Conservation (phyloP, 2,329 filamentous ascomycete species). For the Pyrenophora seminiperda region DNA sequence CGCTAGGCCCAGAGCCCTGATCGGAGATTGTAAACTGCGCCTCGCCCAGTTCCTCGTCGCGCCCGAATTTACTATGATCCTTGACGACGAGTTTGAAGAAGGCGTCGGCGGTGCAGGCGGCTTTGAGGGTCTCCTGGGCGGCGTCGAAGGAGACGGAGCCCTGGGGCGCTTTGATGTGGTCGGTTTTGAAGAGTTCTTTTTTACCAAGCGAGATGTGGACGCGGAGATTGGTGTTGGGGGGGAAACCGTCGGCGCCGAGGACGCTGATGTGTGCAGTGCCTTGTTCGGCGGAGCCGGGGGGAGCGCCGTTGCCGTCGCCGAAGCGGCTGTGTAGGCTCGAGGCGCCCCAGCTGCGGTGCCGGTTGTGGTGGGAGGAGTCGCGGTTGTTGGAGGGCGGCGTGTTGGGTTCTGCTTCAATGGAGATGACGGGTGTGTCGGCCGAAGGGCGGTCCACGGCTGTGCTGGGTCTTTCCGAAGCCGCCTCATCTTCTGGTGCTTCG, state of each 20-base stretch:
- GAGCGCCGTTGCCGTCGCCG: conserved; percentile 47
- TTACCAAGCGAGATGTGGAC: conserved; percentile 69
- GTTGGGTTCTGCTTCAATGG: conserved; percentile 32
- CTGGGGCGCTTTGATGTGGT: conserved; percentile 75
- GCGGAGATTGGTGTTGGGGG: conserved; percentile 77
- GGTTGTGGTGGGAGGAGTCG: conserved; percentile 33
- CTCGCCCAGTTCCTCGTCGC: conserved; percentile 83
- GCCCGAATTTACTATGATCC: conserved; percentile 82
- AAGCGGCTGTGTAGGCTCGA: conserved; percentile 48
- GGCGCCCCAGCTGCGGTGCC: conserved; percentile 45
- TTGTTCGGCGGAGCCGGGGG: conserved; percentile 61
- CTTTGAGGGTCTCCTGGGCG: conserved; percentile 72
- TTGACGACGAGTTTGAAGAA: conserved; percentile 87
- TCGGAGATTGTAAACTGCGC: conserved; percentile 92
- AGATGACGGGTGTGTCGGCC: conserved; percentile 40
- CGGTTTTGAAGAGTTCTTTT: conserved; percentile 89
- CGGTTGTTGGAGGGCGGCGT: conserved; percentile 13
- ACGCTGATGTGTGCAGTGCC: conserved; percentile 83
- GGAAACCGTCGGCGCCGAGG: conserved; percentile 77
- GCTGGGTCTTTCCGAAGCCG: conserved; percentile 48
- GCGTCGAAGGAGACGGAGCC: conserved; percentile 60
- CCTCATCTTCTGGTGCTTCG: conserved; percentile 49
- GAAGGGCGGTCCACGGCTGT: conserved; percentile 50
- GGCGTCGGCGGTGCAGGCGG: conserved; percentile 77
- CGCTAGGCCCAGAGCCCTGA: conserved; percentile 64